phyloP scores from a whole-genome alignment of 2,329 filamentous ascomycete species.

The Neonectria sp. region DNA sequence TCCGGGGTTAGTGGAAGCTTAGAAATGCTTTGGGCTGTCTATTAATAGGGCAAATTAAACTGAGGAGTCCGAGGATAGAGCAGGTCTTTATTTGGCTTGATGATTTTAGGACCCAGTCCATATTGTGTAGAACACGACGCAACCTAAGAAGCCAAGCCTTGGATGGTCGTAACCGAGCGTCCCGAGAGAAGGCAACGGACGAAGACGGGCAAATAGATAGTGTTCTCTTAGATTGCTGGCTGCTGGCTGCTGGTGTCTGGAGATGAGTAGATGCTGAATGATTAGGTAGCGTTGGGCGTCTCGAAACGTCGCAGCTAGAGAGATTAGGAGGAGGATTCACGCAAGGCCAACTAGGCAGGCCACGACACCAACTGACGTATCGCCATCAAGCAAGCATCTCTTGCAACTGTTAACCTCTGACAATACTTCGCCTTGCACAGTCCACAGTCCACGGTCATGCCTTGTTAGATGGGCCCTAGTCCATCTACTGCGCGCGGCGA shows the following conservation, averaged over 20 bases:
- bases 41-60: conserved; percentile 6
- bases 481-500: conserved; percentile 15
- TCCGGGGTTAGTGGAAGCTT: not conserved
- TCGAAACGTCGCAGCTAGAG: conserved; percentile 31
- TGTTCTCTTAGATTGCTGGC: conserved; percentile 7
- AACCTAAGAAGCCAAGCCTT: conserved; percentile 14
- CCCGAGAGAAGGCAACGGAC: conserved; percentile 1
- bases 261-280: not conserved
- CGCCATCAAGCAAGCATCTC: conserved; percentile 3
- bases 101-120: not conserved
- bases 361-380: conserved; percentile 11
- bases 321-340: conserved; percentile 2
- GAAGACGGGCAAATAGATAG: not conserved
- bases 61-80: too few species aligned
- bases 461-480: conserved; percentile 2
- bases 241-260: not conserved
- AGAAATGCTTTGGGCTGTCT: not conserved
- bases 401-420: conserved; percentile 19
- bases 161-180: conserved; percentile 9
- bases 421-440: conserved; percentile 12
- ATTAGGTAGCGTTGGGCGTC: not conserved
- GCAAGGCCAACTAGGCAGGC: conserved; percentile 2
- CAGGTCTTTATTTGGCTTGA: not conserved
- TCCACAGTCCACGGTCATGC: conserved; percentile 12
- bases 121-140: conserved; percentile 2